Evolutionary conservation across 139 green algal genomes (phyloP).

Genomic region (Haematococcus sp.): DNA sequence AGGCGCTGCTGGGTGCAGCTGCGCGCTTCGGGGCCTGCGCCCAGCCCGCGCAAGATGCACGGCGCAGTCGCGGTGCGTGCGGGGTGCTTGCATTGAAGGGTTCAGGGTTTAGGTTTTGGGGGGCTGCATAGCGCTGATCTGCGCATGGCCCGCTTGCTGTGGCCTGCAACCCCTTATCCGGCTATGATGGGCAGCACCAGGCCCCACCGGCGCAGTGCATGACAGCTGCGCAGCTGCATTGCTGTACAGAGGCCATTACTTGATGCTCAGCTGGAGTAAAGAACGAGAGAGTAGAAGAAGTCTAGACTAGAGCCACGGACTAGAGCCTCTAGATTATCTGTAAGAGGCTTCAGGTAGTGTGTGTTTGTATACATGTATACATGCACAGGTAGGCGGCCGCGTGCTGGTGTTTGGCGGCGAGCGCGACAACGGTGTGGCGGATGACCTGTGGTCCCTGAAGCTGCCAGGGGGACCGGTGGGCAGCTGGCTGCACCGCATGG

Average conservation of each 20-base stretch:
- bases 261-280: too few relatives aligned
- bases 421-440: constrained; percentile 42
- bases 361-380: too few relatives aligned
- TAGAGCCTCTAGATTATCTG: not conserved
- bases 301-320: not conserved
- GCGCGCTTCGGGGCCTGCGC: constrained; percentile 23
- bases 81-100: too few relatives aligned
- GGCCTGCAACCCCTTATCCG: too few relatives aligned
- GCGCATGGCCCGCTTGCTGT: too few relatives aligned
- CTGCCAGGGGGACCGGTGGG: constrained; percentile 9
- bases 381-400: constrained; percentile 18
- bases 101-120: too few relatives aligned
- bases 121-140: too few relatives aligned
- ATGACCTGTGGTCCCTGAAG: constrained; percentile 66
- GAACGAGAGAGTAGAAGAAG: not conserved
- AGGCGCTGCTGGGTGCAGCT: constrained; percentile 58
- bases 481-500: not conserved
- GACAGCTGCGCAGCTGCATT: not conserved
- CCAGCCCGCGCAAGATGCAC: constrained; percentile 56
- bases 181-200: too few relatives aligned
- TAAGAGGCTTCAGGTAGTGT: not conserved
- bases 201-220: too few relatives aligned
- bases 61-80: constrained; percentile 21
- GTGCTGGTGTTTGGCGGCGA: constrained; percentile 77
- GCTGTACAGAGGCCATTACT: too few relatives aligned